Conservation (phyloP, 2,329 filamentous ascomycete genomes). For the Madurella fahalii region DNA sequence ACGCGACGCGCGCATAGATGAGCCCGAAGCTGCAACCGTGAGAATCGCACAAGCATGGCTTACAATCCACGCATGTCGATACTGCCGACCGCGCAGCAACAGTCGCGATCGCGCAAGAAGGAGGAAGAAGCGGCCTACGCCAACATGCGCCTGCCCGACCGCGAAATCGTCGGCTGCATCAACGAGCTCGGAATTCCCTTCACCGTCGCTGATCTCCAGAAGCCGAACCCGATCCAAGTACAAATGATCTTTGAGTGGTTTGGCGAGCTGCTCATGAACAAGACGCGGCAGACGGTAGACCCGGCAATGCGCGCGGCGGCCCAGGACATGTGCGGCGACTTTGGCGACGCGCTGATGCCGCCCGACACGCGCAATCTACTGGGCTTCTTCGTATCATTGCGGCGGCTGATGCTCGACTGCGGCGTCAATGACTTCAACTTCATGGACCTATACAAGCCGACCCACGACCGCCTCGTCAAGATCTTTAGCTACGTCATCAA, state of each 20-base stretch:
- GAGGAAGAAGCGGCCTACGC: constrained; percentile 57
- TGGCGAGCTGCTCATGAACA: constrained; percentile 88
- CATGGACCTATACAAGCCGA: constrained; percentile 85
- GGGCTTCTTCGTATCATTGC: constrained; percentile 87
- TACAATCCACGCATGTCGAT: constrained; percentile 60
- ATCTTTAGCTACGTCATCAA: constrained; percentile 99
- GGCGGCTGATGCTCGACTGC: constrained; percentile 77
- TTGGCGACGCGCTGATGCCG: constrained; percentile 72
- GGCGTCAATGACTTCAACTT: constrained; percentile 93
- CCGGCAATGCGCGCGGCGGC: constrained; percentile 91
- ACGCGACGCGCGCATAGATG: constrained; percentile 1
- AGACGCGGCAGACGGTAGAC: constrained; percentile 87
- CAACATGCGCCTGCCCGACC: constrained; percentile 58
- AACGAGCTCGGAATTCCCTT: constrained; percentile 94
- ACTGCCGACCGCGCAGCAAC: constrained; percentile 49
- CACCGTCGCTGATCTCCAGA: constrained; percentile 79
- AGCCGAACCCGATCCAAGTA: constrained; percentile 89
- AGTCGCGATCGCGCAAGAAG: constrained; percentile 53
- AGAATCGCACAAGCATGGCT: constrained; percentile 42
- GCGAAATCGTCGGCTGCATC: constrained; percentile 94
- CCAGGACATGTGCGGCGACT: constrained; percentile 80
- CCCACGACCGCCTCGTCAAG: constrained; percentile 83
- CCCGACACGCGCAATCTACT: constrained; percentile 88
- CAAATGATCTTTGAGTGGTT: constrained; percentile 99
- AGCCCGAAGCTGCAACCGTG: neutral